Conservation (phyloP, 1,284 basidiomycete genomes). For the Schizopora paradoxa region DNA sequence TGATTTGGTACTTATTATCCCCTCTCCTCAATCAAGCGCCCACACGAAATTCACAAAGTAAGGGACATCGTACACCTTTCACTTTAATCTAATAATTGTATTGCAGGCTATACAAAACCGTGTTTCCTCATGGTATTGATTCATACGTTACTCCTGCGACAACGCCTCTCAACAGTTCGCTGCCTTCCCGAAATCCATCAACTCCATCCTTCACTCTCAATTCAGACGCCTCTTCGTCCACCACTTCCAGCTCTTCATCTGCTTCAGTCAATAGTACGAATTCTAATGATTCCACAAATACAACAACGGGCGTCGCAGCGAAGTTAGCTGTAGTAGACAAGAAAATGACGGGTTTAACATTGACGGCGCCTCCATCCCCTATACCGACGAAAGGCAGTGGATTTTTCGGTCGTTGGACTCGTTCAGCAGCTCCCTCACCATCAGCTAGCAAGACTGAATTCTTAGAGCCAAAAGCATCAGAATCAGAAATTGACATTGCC, state of each 20-base stretch:
- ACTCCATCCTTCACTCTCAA: slow-evolving; percentile 13
- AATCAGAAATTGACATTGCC: too few relatives aligned
- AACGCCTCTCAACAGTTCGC: slow-evolving; percentile 36
- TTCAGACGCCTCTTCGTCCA: slow-evolving; percentile 25
- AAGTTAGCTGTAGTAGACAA: too few relatives aligned
- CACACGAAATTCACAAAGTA: slow-evolving; percentile 72
- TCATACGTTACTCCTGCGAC: slow-evolving; percentile 44
- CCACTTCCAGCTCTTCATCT: slow-evolving; percentile 24
- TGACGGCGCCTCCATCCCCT: slow-evolving; percentile 20
- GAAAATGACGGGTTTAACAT: too few relatives aligned
- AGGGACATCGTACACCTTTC: slow-evolving; percentile 10
- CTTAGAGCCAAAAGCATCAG: slow-evolving; percentile 20
- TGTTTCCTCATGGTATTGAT: slow-evolving; percentile 65
- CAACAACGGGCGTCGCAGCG: too few relatives aligned
- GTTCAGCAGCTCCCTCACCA: slow-evolving; percentile 21
- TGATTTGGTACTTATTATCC: slow-evolving; percentile 13
- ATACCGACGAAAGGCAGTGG: slow-evolving; percentile 21
- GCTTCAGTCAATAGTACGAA: slow-evolving; percentile 38
- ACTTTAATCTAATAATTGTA: slow-evolving; percentile 3
- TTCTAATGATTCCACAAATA: too few relatives aligned
- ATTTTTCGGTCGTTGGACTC: slow-evolving; percentile 37
- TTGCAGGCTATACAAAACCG: slow-evolving; percentile 60
- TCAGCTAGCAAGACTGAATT: slow-evolving; percentile 18
- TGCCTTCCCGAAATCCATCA: slow-evolving; percentile 38
- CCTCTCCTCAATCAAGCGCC: slow-evolving; percentile 43